A percentile compares a stretch with the other conserved stretches of the same genome.
phyloP scores from a whole-genome alignment of 1,284 basidiomycete genomes.

The Cutaneotrichosporon sp. region DNA sequence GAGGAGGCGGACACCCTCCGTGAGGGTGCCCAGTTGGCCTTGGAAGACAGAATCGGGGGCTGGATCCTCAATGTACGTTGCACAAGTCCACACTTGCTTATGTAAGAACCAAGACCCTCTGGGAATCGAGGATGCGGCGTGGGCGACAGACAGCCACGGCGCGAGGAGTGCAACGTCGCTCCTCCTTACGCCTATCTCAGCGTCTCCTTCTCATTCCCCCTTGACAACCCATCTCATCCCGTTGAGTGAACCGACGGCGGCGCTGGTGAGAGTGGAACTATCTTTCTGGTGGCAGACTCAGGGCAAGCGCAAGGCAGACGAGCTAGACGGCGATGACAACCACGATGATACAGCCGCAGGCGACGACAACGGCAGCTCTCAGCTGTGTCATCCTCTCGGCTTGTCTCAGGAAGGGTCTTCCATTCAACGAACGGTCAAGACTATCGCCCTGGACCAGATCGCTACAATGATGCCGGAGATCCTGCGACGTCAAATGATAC shows the following conservation, averaged over 20 bases:
- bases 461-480: slow-evolving; percentile 21
- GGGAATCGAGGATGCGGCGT: slow-evolving; percentile 2
- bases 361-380: not conserved
- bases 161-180: slow-evolving; percentile 1
- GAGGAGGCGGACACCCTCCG: not conserved
- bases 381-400: too few species aligned
- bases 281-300: slow-evolving; percentile 9
- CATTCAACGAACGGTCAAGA: not conserved
- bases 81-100: slow-evolving; percentile 3
- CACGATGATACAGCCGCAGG: not conserved
- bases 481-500: slow-evolving; percentile 28
- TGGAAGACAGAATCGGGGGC: slow-evolving; percentile 6
- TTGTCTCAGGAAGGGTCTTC: not conserved
- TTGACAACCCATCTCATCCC: not conserved
- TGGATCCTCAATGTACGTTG: slow-evolving; percentile 1
- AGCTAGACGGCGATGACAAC: not conserved
- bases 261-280: slow-evolving; percentile 3
- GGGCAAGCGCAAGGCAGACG: not conserved
- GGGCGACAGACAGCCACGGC: not conserved
- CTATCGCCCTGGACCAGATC: not conserved
- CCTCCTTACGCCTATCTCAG: not conserved
- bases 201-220: not conserved
- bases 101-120: slow-evolving; percentile 13
- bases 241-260: slow-evolving; percentile 10
- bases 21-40: not conserved